phyloP scores from a whole-genome alignment of 2,329 filamentous ascomycete genomes.

The Sporothrix euskadiensis region DNA sequence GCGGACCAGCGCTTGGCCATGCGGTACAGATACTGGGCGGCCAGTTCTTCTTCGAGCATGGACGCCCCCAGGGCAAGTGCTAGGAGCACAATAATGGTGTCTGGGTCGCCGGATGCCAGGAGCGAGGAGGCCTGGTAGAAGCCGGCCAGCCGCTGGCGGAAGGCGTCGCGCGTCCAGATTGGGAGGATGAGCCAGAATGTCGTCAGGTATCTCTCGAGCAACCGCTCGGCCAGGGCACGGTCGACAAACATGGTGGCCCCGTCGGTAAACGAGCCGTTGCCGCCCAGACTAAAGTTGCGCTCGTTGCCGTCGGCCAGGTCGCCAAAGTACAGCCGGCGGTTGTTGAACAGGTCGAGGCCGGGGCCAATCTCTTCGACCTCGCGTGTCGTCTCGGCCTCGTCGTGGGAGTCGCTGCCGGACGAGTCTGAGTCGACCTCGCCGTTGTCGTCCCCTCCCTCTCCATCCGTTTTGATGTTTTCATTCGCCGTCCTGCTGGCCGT shows the following conservation, averaged over 20 bases:
- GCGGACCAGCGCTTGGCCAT: conserved; percentile 29
- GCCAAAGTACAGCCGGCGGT: conserved; percentile 33
- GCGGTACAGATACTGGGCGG: conserved; percentile 29
- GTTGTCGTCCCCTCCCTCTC: not conserved
- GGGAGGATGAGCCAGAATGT: conserved; percentile 32
- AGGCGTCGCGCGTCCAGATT: conserved; percentile 30
- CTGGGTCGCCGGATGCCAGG: conserved; percentile 19
- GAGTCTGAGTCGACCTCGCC: not conserved
- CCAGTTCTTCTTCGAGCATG: conserved; percentile 30
- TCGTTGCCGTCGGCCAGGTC: conserved; percentile 28
- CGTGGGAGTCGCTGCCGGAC: not conserved
- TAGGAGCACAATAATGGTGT: conserved; percentile 29
- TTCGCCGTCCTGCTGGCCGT: not conserved
- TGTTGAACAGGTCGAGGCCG: conserved; percentile 33
- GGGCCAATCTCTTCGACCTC: conserved; percentile 32
- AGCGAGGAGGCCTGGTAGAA: conserved; percentile 25
- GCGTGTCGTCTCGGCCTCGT: conserved; percentile 1
- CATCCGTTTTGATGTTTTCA: not conserved
- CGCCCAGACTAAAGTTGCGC: not conserved
- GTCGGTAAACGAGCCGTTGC: conserved; percentile 24
- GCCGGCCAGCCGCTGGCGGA: conserved; percentile 25
- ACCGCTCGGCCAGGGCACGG: conserved; percentile 19
- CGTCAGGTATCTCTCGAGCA: conserved; percentile 29
- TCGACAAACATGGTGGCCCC: conserved; percentile 30
- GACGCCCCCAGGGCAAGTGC: conserved; percentile 29